Conservation (phyloP, 2,329 filamentous ascomycete species). For the Hymenoscyphus scutula region DNA sequence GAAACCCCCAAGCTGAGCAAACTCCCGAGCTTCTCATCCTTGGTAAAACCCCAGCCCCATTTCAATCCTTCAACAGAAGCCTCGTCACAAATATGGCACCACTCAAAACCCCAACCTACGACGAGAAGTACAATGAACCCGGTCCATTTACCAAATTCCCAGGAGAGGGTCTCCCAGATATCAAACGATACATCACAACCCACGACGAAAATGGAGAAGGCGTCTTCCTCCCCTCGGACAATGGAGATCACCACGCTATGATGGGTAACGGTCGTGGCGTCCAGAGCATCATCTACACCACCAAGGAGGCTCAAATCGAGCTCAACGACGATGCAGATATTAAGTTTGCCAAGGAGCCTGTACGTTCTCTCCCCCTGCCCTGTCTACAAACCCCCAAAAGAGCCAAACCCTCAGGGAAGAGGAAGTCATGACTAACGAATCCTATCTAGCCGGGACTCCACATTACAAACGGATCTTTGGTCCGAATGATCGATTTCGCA, state of each 20-base stretch:
- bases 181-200: conserved; percentile 20
- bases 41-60: background rate
- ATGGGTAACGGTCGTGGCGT: conserved; percentile 18
- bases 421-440: background rate
- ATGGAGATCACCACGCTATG: conserved; percentile 22
- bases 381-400: background rate
- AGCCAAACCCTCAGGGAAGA: background rate
- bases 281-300: conserved; percentile 26
- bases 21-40: background rate
- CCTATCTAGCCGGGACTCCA: conserved; percentile 5
- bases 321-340: conserved; percentile 21
- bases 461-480: conserved; percentile 9
- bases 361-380: background rate
- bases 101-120: background rate
- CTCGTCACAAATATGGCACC: background rate
- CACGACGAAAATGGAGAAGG: conserved; percentile 23
- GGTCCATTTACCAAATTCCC: conserved; percentile 17
- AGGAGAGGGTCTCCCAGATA: conserved; percentile 18
- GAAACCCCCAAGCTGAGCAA: background rate
- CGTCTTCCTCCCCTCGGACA: conserved; percentile 21
- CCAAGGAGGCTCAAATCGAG: conserved; percentile 18
- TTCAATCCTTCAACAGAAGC: background rate
- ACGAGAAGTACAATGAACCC: background rate
- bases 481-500: conserved; percentile 17
- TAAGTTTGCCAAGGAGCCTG: conserved; percentile 5